Evolutionary conservation across 1,284 basidiomycete genomes (phyloP).

Genomic region (Peniophora sp.): DNA sequence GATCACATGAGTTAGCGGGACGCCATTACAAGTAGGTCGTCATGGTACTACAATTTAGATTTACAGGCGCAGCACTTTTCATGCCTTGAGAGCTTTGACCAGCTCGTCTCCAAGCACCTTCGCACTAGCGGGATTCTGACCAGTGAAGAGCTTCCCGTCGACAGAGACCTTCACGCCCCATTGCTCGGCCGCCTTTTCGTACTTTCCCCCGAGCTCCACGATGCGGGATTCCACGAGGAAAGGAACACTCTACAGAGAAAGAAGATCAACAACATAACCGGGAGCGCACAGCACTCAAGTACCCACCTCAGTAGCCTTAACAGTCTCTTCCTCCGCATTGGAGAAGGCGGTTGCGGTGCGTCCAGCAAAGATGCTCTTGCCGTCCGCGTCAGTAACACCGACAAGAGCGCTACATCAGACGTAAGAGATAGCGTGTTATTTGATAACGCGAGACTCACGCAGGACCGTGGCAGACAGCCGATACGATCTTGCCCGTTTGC

Average conservation of each 20-base stretch:
- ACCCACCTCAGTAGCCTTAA: slow-evolving; percentile 31
- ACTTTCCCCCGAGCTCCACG: slow-evolving; percentile 54
- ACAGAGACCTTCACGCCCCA: slow-evolving; percentile 52
- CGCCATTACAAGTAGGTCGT: no score
- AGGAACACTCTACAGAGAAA: slow-evolving; percentile 35
- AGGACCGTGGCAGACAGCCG: slow-evolving; percentile 75
- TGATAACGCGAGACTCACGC: slow-evolving; percentile 25
- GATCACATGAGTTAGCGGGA: no score
- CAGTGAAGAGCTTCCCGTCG: slow-evolving; percentile 45
- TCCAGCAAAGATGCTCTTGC: slow-evolving; percentile 59
- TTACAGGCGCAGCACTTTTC: not conserved
- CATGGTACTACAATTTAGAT: no score
- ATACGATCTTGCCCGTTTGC: slow-evolving; percentile 45
- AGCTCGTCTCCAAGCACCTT: slow-evolving; percentile 40
- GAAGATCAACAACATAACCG: not conserved
- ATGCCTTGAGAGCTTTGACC: slow-evolving; percentile 21
- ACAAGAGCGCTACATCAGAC: slow-evolving; percentile 34
- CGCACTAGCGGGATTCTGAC: slow-evolving; percentile 71
- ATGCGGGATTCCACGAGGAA: slow-evolving; percentile 67
- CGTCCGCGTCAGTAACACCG: slow-evolving; percentile 41
- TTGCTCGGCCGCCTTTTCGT: slow-evolving; percentile 43
- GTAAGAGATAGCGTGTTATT: not conserved
- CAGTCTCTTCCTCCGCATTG: slow-evolving; percentile 58
- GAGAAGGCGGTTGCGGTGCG: slow-evolving; percentile 61
- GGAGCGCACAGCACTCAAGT: not conserved